Evolutionary conservation across 2,329 filamentous ascomycete species (phyloP).

Genomic region (Ophiostoma quercus): DNA sequence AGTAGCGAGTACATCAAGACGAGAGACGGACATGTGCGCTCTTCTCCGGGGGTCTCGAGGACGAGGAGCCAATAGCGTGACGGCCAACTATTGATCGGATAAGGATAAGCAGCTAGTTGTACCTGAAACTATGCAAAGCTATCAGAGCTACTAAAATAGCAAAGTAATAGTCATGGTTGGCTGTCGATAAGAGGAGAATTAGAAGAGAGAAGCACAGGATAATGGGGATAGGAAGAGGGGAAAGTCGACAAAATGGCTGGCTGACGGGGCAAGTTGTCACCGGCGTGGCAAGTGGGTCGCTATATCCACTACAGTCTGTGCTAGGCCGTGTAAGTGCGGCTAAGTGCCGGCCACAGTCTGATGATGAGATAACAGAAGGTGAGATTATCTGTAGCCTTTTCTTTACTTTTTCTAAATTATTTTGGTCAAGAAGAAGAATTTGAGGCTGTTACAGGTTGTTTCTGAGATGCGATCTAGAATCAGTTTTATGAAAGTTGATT

Average conservation of each 20-base stretch:
- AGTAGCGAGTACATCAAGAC: background rate
- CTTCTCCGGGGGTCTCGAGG: background rate
- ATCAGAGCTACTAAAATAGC: background rate
- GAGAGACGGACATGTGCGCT: background rate
- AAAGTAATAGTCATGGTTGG: background rate
- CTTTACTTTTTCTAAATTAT: background rate
- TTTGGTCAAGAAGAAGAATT: background rate
- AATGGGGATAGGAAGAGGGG: background rate
- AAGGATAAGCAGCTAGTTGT: background rate
- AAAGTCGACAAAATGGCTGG: background rate
- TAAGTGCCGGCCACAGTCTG: background rate
- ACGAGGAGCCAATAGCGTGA: background rate
- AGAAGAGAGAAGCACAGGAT: background rate
- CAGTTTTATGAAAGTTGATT: too few species aligned
- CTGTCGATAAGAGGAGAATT: background rate
- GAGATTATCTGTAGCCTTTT: background rate
- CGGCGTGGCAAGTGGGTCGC: background rate
- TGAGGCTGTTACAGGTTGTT: too few species aligned
- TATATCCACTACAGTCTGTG: background rate
- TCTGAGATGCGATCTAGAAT: too few species aligned
- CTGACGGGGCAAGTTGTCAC: background rate
- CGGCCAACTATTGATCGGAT: background rate
- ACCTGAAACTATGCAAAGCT: background rate
- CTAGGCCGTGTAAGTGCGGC: background rate
- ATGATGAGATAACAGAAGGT: background rate